Percentiles rank a stretch among this genome's conserved stretches.
Conservation (phyloP, 2,329 filamentous ascomycete species). For the Penicillium sp. region DNA sequence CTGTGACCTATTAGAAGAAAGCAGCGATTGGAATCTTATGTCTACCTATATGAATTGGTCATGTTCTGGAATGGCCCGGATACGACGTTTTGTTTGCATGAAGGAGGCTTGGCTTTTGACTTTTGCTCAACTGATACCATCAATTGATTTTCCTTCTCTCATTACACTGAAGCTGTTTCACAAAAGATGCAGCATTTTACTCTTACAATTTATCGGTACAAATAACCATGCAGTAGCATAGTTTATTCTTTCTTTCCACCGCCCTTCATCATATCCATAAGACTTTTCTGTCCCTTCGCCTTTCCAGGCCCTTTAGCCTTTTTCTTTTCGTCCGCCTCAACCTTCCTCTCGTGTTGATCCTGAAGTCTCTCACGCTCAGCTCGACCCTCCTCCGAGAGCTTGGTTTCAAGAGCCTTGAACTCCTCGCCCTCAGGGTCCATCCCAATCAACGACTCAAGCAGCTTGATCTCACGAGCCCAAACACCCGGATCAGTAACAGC, state of each 20-base stretch:
- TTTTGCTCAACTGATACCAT: constrained; percentile 25
- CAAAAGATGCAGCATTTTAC: background rate
- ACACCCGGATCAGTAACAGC: constrained; percentile 75
- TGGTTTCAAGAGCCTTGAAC: constrained; percentile 66
- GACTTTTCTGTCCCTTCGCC: constrained; percentile 39
- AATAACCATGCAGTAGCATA: background rate
- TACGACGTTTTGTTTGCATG: constrained; percentile 19
- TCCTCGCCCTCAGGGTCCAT: constrained; percentile 76
- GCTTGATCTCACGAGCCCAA: constrained; percentile 93
- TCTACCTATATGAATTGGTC: constrained; percentile 15
- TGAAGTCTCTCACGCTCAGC: constrained; percentile 73
- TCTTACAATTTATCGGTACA: background rate
- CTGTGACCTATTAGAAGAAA: constrained; percentile 1
- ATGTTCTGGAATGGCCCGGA: constrained; percentile 7
- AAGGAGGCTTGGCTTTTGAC: constrained; percentile 16
- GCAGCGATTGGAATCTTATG: constrained; percentile 7
- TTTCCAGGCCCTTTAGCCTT: constrained; percentile 44
- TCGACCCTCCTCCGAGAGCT: constrained; percentile 68
- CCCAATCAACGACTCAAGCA: constrained; percentile 83
- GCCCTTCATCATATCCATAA: constrained; percentile 38
- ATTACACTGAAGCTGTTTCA: background rate
- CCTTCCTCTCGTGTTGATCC: constrained; percentile 76
- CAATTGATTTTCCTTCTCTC: constrained; percentile 18
- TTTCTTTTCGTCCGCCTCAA: constrained; percentile 58
- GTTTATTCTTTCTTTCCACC: constrained; percentile 13